Percentiles rank a stretch among this genome's conserved stretches.
Conservation (phyloP, 306 rosid genomes). For the Carpinus viminea region DNA sequence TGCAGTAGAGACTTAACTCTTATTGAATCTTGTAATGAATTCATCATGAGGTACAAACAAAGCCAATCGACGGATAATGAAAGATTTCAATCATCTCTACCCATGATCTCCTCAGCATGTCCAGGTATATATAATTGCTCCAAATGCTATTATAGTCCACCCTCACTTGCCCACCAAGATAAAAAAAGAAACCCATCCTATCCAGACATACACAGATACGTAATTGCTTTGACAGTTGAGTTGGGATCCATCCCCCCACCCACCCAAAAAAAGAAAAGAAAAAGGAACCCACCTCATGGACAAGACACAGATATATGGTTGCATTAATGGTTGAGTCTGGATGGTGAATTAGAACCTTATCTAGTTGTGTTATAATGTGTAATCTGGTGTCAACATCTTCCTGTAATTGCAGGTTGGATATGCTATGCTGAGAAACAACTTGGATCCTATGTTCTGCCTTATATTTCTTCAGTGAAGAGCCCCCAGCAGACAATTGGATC, state of each 20-base stretch:
- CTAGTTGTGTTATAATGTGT: neutral
- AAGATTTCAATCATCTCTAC: slow-evolving; percentile 50
- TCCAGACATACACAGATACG: too few species aligned
- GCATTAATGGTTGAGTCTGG: neutral
- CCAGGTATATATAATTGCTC: slow-evolving; percentile 62
- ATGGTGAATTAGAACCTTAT: neutral
- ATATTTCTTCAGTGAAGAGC: slow-evolving; percentile 85
- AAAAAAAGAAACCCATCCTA: neutral
- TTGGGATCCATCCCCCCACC: too few species aligned
- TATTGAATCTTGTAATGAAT: slow-evolving; percentile 80
- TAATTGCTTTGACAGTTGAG: too few species aligned
- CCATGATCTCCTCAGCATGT: slow-evolving; percentile 97
- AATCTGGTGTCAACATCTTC: neutral
- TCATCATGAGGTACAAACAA: slow-evolving; percentile 68
- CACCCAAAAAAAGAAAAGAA: neutral
- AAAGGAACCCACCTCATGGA: neutral
- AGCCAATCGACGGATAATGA: slow-evolving; percentile 49
- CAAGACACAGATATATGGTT: neutral
- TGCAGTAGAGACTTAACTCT: slow-evolving; percentile 88
- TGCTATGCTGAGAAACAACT: slow-evolving; percentile 98
- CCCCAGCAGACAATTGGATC: slow-evolving; percentile 92
- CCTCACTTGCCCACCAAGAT: neutral
- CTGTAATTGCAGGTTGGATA: slow-evolving; percentile 76
- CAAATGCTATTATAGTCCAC: slow-evolving; percentile 1
- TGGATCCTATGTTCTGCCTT: slow-evolving; percentile 81